Percentiles rank a stretch among this genome's conserved stretches.
These are phyloP conservation scores for Serendipita sp. DNA, from an alignment of 1,284 basidiomycete species.

Conservation along the genomic window DNA sequence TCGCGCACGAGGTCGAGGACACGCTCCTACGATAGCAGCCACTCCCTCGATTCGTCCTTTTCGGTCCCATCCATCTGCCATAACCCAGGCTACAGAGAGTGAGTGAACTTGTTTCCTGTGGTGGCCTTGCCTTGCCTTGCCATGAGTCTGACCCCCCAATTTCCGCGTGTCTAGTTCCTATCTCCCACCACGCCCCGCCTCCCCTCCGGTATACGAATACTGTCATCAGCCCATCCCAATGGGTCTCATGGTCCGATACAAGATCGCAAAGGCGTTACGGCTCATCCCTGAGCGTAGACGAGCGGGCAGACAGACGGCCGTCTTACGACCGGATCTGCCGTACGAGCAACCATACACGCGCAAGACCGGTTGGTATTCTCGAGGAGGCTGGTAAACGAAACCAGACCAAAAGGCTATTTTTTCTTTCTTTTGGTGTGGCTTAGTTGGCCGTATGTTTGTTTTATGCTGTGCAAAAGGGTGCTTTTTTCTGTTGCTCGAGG, in stretches of 20 bases:
- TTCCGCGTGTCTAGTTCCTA: not conserved
- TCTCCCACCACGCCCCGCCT: not conserved
- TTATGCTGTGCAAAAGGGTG: no score
- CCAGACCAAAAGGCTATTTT: no score
- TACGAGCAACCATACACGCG: not conserved
- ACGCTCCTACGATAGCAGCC: not conserved
- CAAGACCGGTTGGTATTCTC: not conserved
- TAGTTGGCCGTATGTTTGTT: no score
- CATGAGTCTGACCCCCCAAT: no score
- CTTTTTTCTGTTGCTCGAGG: no score
- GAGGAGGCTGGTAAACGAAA: not conserved
- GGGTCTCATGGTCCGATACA: not conserved
- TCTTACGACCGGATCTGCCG: not conserved
- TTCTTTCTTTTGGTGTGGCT: no score
- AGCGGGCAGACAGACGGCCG: not conserved
- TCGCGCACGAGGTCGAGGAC: not conserved
- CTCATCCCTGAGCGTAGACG: conserved; percentile 3
- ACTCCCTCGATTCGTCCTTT: not conserved
- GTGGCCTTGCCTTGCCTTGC: no score
- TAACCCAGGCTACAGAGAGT: conserved; percentile 3
- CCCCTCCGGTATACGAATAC: not conserved
- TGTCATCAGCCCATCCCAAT: not conserved
- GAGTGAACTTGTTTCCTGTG: not conserved
- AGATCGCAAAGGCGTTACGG: not conserved
- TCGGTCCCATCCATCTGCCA: conserved; percentile 5